These are phyloP conservation scores for Dipteronia sinensis DNA, from an alignment of 345 rosid species.

Conservation along the genomic window DNA sequence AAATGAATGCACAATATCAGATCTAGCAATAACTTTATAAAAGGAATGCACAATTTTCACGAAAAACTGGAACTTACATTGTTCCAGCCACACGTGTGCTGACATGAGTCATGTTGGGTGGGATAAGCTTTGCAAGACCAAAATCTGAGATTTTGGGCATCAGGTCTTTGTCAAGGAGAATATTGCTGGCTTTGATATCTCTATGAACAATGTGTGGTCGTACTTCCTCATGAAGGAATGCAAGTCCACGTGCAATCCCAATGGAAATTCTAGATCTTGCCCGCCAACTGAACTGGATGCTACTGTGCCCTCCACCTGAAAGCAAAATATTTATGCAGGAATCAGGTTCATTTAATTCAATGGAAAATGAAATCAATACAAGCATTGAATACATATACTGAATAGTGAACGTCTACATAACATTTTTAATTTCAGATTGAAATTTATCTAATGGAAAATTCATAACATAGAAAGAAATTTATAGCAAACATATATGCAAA, in stretches of 20 bases:
- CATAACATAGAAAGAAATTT: not conserved
- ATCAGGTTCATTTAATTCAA: conserved; percentile 11
- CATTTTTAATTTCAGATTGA: not conserved
- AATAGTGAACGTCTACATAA: not conserved
- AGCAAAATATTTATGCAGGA: conserved; percentile 16
- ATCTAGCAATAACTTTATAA: not conserved
- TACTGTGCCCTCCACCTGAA: conserved; percentile 57
- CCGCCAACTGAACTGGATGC: conserved; percentile 76
- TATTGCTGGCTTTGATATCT: conserved; percentile 98
- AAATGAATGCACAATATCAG: not conserved
- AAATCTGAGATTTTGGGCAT: conserved; percentile 92
- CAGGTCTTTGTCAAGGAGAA: conserved; percentile 76
- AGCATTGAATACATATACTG: not conserved
- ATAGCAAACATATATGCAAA: not conserved
- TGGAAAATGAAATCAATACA: conserved; percentile 3
- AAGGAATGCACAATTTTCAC: not conserved
- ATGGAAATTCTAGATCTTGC: conserved; percentile 68
- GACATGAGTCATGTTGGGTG: conserved; percentile 80
- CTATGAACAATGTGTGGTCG: conserved; percentile 78
- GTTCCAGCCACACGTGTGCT: conserved; percentile 99
- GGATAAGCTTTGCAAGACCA: conserved; percentile 94
- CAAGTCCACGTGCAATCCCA: conserved; percentile 83
- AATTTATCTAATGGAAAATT: not conserved
- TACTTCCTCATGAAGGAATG: conserved; percentile 88
- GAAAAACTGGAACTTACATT: conserved; percentile 56